Conservation (phyloP, 1,284 basidiomycete genomes). For the Anthracocystis walkeri region DNA sequence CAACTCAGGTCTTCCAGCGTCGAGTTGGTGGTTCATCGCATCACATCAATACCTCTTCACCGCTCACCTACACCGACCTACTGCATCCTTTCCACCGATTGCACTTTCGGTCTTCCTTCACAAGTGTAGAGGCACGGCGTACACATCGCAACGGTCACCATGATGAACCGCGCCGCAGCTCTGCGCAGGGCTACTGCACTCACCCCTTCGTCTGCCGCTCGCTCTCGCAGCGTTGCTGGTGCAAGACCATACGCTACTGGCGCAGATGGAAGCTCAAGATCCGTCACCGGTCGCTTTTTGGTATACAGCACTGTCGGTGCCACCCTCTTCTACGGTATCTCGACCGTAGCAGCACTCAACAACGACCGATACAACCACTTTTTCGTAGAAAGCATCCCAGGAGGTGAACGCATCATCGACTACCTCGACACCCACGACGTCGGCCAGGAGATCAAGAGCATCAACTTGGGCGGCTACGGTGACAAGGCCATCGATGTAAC, state of each 20-base stretch:
- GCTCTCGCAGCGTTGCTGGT: conserved; percentile 22
- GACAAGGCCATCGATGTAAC: conserved; percentile 74
- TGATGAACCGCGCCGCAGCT: conserved; percentile 53
- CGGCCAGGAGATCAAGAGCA: conserved; percentile 48
- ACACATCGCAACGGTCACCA: conserved; percentile 16
- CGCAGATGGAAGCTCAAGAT: conserved; percentile 30
- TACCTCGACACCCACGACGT: conserved; percentile 62
- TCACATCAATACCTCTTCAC: conserved; percentile 1
- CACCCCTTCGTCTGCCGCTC: conserved; percentile 27
- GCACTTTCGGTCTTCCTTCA: neutral
- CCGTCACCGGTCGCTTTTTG: conserved; percentile 50
- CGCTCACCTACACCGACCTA: conserved; percentile 6
- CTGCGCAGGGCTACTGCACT: conserved; percentile 39
- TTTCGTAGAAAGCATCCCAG: conserved; percentile 82
- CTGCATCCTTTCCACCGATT: neutral
- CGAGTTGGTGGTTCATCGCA: neutral
- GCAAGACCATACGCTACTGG: conserved; percentile 43
- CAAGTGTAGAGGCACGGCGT: conserved; percentile 1
- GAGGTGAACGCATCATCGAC: conserved; percentile 76
- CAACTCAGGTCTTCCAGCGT: conserved; percentile 21
- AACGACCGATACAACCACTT: conserved; percentile 75
- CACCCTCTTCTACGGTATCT: conserved; percentile 65
- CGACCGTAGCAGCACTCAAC: conserved; percentile 59
- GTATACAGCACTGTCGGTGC: conserved; percentile 50
- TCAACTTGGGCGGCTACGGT: conserved; percentile 71